Evolutionary conservation across 495 filamentous ascomycete genomes (phyloP), one percentile per base, ranked within the genome.

Genomic region (Penicillium arizonense): DNA sequence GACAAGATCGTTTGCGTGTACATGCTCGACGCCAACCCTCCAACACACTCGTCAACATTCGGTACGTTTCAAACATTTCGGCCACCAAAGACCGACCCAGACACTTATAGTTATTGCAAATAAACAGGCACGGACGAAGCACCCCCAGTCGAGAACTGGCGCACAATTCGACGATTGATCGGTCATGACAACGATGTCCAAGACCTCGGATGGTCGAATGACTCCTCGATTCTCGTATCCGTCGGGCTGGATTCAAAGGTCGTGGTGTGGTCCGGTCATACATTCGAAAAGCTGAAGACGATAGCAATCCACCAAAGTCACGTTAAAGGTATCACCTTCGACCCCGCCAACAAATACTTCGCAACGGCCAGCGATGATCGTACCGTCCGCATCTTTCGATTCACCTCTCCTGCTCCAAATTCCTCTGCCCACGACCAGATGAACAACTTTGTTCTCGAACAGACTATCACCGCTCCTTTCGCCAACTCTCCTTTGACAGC

Each of bases 101-200:
- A 37, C 8, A 41, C 39, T 39, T 28, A 47, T 35, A 47, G 34
- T 10, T 53, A 35, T 42, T 48, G 38, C 20, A 32, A 14, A 35
- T 42, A 36, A 36, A 47, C 73, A 87, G 91, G 92, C 38, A 86
- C 89, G 16, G 95, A 95, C 63, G 95, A 97, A 61, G 82, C 89
- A 26, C 91, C 92, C 1, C 90, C 93, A 0, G 88, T 93, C 20
- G 94, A 99, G 73, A 96, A 95, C 62, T 99, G 94, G 94, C 89
- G 94, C 65, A 95, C 95, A 30, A 83, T 90, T 52, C 87, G 90
- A 53, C 87, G 94, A 56, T 76, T 99, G 44, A 93, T 96, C 42
- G 95, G 95, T 8, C 94, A 99, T 64, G 94, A 99, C 46, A 97
- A 97, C 70, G 94, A 99, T 74, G 91, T 99, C 34, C 94, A 97